Conservation (phyloP, 2,329 filamentous ascomycete genomes). For the Hypoxylon sp. region DNA sequence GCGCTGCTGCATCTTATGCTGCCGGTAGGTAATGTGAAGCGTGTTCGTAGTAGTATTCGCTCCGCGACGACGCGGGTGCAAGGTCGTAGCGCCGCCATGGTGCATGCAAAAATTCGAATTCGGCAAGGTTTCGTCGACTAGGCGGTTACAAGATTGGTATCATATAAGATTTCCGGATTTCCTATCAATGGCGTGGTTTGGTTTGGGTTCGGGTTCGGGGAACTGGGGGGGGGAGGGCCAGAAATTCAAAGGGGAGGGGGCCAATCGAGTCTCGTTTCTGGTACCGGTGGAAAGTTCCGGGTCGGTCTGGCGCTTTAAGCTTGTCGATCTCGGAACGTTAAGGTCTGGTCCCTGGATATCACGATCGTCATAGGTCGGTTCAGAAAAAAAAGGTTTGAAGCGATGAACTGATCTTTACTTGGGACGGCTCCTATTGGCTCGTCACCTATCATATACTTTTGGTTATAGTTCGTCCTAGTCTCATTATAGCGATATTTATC, state of each 20-base stretch:
- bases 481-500: conserved; percentile 17
- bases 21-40: conserved; percentile 17
- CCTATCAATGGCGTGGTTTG: too few species aligned
- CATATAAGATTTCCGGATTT: too few species aligned
- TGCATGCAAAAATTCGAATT: too few species aligned
- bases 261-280: conserved; percentile 25
- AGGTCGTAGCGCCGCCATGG: conserved; percentile 41
- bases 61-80: conserved; percentile 37
- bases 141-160: too few species aligned
- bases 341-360: conserved; percentile 30
- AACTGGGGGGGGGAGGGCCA: conserved; percentile 29
- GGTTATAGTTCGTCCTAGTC: conserved; percentile 1
- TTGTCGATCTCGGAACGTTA: conserved; percentile 21
- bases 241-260: too few species aligned
- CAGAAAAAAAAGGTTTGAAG: too few species aligned
- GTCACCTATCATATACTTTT: neutral
- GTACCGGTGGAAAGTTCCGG: conserved; percentile 25
- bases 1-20: conserved; percentile 15
- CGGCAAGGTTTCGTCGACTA: too few species aligned
- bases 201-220: conserved; percentile 28
- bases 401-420: too few species aligned
- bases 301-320: conserved; percentile 6
- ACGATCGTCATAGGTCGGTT: conserved; percentile 30
- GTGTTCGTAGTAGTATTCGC: conserved; percentile 38
- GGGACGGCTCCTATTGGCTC: conserved; percentile 23